Percentiles rank a stretch among this genome's conserved stretches.
These are phyloP conservation scores for Syzygium grande DNA, from an alignment of 345 rosid genomes.

Conservation along the genomic window DNA sequence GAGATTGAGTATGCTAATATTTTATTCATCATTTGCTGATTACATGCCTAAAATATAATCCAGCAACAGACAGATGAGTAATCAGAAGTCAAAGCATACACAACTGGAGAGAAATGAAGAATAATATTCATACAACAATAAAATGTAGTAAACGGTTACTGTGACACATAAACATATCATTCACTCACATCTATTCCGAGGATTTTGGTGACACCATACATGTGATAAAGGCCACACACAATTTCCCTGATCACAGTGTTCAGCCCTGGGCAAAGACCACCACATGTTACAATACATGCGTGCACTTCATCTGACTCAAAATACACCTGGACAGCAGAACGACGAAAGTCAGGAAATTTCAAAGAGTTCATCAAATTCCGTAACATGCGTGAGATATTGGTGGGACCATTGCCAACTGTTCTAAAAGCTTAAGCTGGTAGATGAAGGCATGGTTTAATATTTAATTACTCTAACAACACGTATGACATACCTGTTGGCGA, in stretches of 20 bases:
- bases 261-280: slow-evolving; percentile 89
- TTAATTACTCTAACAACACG: no score
- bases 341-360: not conserved
- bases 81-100: not conserved
- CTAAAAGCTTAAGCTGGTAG: no score
- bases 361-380: not conserved
- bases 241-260: slow-evolving; percentile 85
- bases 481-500: slow-evolving; percentile 52
- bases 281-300: slow-evolving; percentile 86
- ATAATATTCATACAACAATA: not conserved
- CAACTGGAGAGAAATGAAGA: not conserved
- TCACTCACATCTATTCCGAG: slow-evolving; percentile 77
- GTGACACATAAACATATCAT: not conserved
- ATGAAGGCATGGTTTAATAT: no score
- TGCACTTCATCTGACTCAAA: slow-evolving; percentile 71
- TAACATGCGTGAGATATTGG: not conserved
- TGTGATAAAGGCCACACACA: slow-evolving; percentile 61
- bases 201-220: slow-evolving; percentile 73
- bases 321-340: slow-evolving; percentile 35
- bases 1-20: not conserved
- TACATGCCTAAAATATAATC: not conserved
- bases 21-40: not conserved
- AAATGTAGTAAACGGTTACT: not conserved
- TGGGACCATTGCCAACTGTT: no score
- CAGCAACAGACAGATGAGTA: not conserved